phyloP scores from a whole-genome alignment of 768 basidiomycete genomes.

The Mycena galopus region DNA sequence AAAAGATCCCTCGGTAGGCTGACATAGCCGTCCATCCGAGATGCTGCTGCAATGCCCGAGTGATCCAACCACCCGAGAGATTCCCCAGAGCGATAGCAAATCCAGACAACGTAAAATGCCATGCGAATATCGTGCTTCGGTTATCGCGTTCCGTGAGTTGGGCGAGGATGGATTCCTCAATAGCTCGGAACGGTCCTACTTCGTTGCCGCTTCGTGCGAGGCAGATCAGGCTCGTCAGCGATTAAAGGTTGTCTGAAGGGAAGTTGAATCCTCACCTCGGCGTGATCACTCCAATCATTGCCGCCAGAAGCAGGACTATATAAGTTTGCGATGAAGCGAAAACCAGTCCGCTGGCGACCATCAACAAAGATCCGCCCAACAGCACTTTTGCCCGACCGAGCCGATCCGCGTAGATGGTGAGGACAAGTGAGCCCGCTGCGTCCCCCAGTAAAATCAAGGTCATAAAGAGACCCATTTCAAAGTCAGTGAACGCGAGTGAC shows the following conservation, averaged over 20 bases:
- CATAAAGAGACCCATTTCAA: conserved; percentile 30
- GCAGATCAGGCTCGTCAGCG: conserved; percentile 2
- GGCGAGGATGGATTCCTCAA: conserved; percentile 27
- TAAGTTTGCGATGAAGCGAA: conserved; percentile 28
- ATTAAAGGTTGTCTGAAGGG: neutral
- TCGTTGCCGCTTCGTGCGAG: conserved; percentile 24
- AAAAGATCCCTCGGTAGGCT: conserved; percentile 22
- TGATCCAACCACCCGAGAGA: conserved; percentile 29
- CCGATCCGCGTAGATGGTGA: conserved; percentile 28
- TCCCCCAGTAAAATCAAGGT: conserved; percentile 22
- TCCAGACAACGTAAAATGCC: conserved; percentile 22
- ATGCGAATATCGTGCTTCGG: conserved; percentile 25
- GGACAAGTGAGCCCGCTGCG: conserved; percentile 21
- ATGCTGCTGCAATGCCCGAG: conserved; percentile 20
- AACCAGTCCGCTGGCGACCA: conserved; percentile 20
- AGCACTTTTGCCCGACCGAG: conserved; percentile 23
- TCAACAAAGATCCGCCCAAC: conserved; percentile 19
- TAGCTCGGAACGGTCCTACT: conserved; percentile 22
- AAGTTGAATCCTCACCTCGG: conserved; percentile 22
- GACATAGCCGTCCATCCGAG: conserved; percentile 27
- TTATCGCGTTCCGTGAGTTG: conserved; percentile 15
- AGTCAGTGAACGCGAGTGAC: conserved; percentile 6
- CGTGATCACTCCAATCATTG: conserved; percentile 22
- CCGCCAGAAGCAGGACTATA: conserved; percentile 23
- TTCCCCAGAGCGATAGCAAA: conserved; percentile 22